Conservation (phyloP, 139 green algal genomes). For the Diplosphaera chodatii region DNA sequence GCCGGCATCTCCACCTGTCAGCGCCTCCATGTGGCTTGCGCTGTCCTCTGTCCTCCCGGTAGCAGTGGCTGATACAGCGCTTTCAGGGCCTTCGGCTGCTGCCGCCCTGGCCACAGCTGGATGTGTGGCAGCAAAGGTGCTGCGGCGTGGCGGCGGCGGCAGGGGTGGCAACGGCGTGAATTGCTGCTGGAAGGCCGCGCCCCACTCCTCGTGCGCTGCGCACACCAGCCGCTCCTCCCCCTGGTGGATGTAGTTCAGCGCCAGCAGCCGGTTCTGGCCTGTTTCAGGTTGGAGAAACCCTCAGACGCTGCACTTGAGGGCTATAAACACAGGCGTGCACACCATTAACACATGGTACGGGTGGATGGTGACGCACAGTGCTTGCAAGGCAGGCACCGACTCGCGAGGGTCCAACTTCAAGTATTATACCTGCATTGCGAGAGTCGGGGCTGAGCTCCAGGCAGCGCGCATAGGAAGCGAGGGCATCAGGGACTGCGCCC, state of each 20-base stretch:
- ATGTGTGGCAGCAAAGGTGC: background rate
- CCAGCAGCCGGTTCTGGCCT: slow-evolving; percentile 78
- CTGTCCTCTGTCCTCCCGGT: too few relatives aligned
- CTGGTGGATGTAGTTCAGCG: slow-evolving; percentile 81
- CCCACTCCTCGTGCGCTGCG: slow-evolving; percentile 74
- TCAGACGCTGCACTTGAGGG: too few relatives aligned
- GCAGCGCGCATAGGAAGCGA: slow-evolving; percentile 69
- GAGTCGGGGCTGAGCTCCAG: slow-evolving; percentile 55
- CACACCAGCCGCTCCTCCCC: slow-evolving; percentile 72
- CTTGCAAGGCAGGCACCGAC: too few relatives aligned
- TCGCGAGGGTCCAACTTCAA: too few relatives aligned
- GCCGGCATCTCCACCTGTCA: background rate
- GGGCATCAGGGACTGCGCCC: slow-evolving; percentile 42
- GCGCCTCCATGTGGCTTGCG: background rate
- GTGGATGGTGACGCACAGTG: too few relatives aligned
- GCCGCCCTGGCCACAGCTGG: too few relatives aligned
- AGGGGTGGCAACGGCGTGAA: slow-evolving; percentile 45
- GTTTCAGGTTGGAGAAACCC: too few relatives aligned
- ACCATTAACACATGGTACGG: too few relatives aligned
- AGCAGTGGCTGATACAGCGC: too few relatives aligned
- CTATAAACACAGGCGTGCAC: background rate
- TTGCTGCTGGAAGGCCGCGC: slow-evolving; percentile 48
- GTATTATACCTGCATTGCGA: slow-evolving; percentile 57
- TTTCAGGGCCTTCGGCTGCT: background rate
- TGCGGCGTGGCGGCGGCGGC: background rate